A percentile compares a stretch with the other conserved stretches of the same genome.
phyloP scores from a whole-genome alignment of 768 basidiomycete species.

The Hirschioporus abietinus region DNA sequence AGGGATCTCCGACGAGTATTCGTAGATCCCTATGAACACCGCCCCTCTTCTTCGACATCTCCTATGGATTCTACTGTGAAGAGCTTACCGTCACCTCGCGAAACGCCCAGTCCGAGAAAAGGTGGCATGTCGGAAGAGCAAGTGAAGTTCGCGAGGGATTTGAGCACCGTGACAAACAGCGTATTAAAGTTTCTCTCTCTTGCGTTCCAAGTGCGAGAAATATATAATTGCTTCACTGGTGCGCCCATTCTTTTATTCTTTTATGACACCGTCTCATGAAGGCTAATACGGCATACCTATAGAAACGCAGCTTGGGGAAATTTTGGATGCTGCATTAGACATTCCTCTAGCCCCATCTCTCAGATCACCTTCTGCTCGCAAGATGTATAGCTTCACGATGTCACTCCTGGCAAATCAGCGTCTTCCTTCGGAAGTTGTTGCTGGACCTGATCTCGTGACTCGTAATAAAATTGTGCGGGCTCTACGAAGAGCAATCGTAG shows the following conservation, averaged over 20 bases:
- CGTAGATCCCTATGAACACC: slow-evolving; percentile 40
- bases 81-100: slow-evolving; percentile 61
- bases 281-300: slow-evolving; percentile 12
- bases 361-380: slow-evolving; percentile 81
- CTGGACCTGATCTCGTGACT: slow-evolving; percentile 33
- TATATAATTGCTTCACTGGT: slow-evolving; percentile 63
- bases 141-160: slow-evolving; percentile 73
- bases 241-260: slow-evolving; percentile 17
- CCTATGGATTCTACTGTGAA: slow-evolving; percentile 13
- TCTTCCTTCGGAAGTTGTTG: slow-evolving; percentile 55
- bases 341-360: slow-evolving; percentile 66
- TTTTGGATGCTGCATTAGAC: slow-evolving; percentile 60
- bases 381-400: slow-evolving; percentile 35
- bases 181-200: slow-evolving; percentile 62
- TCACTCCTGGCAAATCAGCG: slow-evolving; percentile 61
- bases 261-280: slow-evolving; percentile 5
- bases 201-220: slow-evolving; percentile 53
- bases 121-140: slow-evolving; percentile 73
- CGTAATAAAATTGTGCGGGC: slow-evolving; percentile 66
- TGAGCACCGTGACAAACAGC: slow-evolving; percentile 67
- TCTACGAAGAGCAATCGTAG: slow-evolving; percentile 70
- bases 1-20: slow-evolving; percentile 66
- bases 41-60: slow-evolving; percentile 15
- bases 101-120: slow-evolving; percentile 57
- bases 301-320: slow-evolving; percentile 55